Evolutionary conservation across 2,329 filamentous ascomycete species (phyloP).

Genomic region (Reticulascus tulasneorum): DNA sequence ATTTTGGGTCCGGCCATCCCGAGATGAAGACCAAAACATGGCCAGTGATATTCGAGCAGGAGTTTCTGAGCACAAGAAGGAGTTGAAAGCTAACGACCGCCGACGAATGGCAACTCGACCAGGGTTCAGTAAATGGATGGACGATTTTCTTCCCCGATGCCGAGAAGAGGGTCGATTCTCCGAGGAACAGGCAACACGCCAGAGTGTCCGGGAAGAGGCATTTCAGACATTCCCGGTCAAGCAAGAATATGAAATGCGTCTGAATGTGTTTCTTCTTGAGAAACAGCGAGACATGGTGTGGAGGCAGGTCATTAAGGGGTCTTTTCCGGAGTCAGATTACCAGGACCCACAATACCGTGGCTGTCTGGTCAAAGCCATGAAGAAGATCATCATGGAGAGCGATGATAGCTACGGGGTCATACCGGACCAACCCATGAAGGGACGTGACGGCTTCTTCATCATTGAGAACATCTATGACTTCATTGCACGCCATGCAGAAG

Average conservation of each 20-base stretch:
- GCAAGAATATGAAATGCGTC: conserved; percentile 38
- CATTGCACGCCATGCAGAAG: conserved; percentile 32
- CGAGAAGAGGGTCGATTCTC: conserved; percentile 33
- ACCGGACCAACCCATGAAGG: conserved; percentile 21
- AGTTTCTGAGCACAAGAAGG: conserved; percentile 23
- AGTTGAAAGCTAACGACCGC: conserved; percentile 52
- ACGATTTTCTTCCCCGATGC: conserved; percentile 58
- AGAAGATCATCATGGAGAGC: conserved; percentile 44
- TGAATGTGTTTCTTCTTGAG: conserved; percentile 36
- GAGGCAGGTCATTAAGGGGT: conserved; percentile 20
- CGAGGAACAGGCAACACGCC: conserved; percentile 27
- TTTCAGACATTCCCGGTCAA: conserved; percentile 45
- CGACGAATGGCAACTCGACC: conserved; percentile 50
- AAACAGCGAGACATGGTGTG: conserved; percentile 24
- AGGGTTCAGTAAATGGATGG: conserved; percentile 57
- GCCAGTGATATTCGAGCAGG: no score
- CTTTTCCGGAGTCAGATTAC: background rate
- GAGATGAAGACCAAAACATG: no score
- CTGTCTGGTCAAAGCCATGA: conserved; percentile 37
- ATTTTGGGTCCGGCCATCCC: conserved; percentile 46
- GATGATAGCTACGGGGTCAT: conserved; percentile 33
- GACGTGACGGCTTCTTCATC: conserved; percentile 38
- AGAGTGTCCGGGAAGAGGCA: conserved; percentile 47
- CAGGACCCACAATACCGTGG: conserved; percentile 24
- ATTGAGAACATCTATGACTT: conserved; percentile 38